These are phyloP conservation scores for Cyclocybe aegerita DNA, from an alignment of 768 basidiomycete genomes.

Conservation along the genomic window DNA sequence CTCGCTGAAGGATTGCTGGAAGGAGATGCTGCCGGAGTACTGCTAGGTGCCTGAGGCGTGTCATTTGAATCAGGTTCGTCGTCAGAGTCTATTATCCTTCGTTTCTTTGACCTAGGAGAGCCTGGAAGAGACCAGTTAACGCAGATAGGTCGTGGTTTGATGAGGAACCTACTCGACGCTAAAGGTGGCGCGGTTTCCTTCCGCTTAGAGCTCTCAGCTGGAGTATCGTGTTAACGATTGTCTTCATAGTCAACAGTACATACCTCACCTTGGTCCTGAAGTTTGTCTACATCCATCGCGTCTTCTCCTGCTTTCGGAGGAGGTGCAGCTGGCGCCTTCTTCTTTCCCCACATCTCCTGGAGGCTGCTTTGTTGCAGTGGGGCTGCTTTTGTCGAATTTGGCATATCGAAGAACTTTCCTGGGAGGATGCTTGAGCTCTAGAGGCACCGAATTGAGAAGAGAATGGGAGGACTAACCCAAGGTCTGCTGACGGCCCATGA, in stretches of 20 bases:
- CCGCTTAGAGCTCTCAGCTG: constrained; percentile 43
- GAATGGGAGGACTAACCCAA: constrained; percentile 43
- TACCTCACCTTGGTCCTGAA: constrained; percentile 20
- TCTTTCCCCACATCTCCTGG: constrained; percentile 69
- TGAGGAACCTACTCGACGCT: constrained; percentile 11
- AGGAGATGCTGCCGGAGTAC: not conserved
- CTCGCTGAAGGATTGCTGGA: not conserved
- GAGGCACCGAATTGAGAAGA: not conserved
- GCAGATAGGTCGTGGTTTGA: not conserved
- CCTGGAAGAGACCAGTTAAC: constrained; percentile 18
- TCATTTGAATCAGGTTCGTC: constrained; percentile 40
- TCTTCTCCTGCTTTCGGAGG: constrained; percentile 22
- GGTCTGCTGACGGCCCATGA: constrained; percentile 75
- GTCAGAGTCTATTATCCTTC: constrained; percentile 54
- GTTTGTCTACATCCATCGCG: constrained; percentile 30
- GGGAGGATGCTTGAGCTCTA: not conserved
- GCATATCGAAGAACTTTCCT: constrained; percentile 83
- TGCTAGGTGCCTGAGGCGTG: not conserved
- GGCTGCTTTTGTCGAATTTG: constrained; percentile 57
- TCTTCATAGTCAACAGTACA: not conserved
- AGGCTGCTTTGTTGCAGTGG: constrained; percentile 81
- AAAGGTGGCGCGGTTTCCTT: constrained; percentile 22
- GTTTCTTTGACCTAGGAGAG: constrained; percentile 43
- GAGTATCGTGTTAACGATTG: not conserved
- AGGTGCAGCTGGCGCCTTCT: constrained; percentile 29